phyloP scores from a whole-genome alignment of 495 filamentous ascomycete species.

The Podospora pseudocomata region DNA sequence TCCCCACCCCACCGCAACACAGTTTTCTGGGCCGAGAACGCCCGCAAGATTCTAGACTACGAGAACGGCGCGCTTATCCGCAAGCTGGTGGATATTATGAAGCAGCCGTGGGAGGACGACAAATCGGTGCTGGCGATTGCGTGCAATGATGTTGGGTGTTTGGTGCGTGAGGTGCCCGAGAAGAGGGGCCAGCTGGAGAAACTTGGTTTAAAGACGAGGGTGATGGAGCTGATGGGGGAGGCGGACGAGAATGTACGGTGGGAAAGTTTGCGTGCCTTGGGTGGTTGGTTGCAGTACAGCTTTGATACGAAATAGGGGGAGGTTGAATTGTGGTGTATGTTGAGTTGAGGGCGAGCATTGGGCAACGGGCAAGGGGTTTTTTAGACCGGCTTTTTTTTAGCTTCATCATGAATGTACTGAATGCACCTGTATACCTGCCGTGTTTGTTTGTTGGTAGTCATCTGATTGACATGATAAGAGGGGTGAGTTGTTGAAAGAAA shows the following conservation, averaged over 20 bases:
- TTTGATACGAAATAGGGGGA: conserved; percentile 56
- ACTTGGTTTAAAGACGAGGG: conserved; percentile 80
- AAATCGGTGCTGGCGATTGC: conserved; percentile 95
- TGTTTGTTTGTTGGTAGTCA: not conserved
- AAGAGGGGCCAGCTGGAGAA: conserved; percentile 78
- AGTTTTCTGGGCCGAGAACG: conserved; percentile 92
- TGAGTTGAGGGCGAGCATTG: not conserved
- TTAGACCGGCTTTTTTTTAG: conserved; percentile 1
- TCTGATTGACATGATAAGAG: not conserved
- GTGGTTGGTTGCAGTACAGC: conserved; percentile 90
- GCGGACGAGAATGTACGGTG: conserved; percentile 85
- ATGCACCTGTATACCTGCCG: not conserved
- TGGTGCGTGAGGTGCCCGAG: conserved; percentile 90
- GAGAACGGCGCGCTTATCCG: conserved; percentile 73
- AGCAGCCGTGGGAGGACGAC: conserved; percentile 83
- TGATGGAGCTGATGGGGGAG: conserved; percentile 96
- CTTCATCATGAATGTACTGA: conserved; percentile 7
- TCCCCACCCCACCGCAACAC: conserved; percentile 88
- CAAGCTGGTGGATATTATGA: conserved; percentile 82
- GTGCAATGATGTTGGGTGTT: conserved; percentile 85
- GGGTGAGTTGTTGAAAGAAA: not conserved
- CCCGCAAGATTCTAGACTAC: conserved; percentile 84
- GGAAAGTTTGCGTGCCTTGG: conserved; percentile 91
- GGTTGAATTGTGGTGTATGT: not conserved
- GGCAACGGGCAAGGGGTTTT: not conserved